These are phyloP conservation scores for Cercospora canescens DNA, from an alignment of 2,329 filamentous ascomycete genomes.

Conservation along the genomic window DNA sequence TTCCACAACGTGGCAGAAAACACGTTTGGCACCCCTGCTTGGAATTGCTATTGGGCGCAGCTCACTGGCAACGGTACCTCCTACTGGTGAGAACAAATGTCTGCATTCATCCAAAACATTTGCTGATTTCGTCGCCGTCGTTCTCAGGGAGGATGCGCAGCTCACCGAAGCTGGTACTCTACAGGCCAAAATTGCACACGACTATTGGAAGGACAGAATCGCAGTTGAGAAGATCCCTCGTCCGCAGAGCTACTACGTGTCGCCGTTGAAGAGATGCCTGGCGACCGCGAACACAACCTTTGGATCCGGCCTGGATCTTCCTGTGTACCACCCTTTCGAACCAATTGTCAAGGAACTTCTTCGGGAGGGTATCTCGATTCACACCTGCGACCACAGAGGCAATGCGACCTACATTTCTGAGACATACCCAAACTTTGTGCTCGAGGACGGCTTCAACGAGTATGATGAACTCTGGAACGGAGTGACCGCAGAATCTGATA, in stretches of 20 bases:
- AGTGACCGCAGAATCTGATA: constrained; percentile 51
- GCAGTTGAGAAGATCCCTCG: constrained; percentile 57
- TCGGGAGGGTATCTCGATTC: constrained; percentile 65
- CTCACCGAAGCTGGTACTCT: constrained; percentile 58
- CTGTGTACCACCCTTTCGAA: constrained; percentile 53
- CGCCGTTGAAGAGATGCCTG: constrained; percentile 63
- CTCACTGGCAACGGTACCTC: constrained; percentile 63
- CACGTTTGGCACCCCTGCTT: constrained; percentile 67
- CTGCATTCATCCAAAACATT: not conserved
- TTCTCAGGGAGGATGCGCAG: constrained; percentile 53
- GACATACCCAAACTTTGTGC: constrained; percentile 55
- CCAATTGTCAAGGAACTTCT: constrained; percentile 66
- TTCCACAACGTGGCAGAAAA: constrained; percentile 63
- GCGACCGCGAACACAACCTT: constrained; percentile 66
- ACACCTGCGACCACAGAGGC: constrained; percentile 66
- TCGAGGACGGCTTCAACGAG: constrained; percentile 64
- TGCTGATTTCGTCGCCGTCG: too few species aligned
- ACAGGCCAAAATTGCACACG: constrained; percentile 60
- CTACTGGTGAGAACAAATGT: constrained; percentile 48
- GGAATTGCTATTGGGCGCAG: constrained; percentile 67
- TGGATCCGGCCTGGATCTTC: constrained; percentile 51
- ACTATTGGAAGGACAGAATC: constrained; percentile 61
- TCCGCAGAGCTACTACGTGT: constrained; percentile 66
- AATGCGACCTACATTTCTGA: constrained; percentile 55
- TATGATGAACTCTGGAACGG: constrained; percentile 56